phyloP scores from a whole-genome alignment of 1,139 yeast genomes.

The Suhomyces maxii region DNA sequence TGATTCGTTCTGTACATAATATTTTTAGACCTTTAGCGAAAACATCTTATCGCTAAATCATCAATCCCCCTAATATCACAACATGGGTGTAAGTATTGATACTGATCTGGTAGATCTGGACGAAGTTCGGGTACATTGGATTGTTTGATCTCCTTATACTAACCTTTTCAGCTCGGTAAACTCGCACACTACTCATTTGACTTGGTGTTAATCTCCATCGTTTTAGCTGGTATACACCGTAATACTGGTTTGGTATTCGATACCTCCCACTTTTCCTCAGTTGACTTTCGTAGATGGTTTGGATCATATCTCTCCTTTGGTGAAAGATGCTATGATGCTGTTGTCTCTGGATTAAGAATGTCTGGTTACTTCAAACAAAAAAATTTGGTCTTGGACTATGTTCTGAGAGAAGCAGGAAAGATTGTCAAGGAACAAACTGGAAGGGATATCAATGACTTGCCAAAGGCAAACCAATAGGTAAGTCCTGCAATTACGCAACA shows the following conservation, averaged over 20 bases:
- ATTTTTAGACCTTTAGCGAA: background rate
- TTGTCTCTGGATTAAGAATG: constrained; percentile 37
- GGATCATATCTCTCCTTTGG: constrained; percentile 55
- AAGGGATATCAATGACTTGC: constrained; percentile 27
- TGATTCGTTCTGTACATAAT: background rate
- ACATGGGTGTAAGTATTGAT: constrained; percentile 13
- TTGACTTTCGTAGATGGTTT: constrained; percentile 56
- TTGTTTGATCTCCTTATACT: constrained; percentile 2
- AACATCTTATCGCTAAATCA: background rate
- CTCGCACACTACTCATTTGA: constrained; percentile 59
- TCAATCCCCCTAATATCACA: background rate
- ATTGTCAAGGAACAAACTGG: constrained; percentile 37
- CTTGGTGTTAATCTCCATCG: constrained; percentile 57
- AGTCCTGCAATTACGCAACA: background rate
- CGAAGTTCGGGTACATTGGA: too few species aligned
- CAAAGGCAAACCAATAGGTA: constrained; percentile 9
- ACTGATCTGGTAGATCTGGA: background rate
- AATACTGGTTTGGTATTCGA: constrained; percentile 60
- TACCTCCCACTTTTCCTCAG: constrained; percentile 45
- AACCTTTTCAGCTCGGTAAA: constrained; percentile 45
- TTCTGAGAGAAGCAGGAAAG: constrained; percentile 33
- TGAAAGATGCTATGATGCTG: constrained; percentile 50
- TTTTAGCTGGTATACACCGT: constrained; percentile 65
- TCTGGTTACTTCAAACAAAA: constrained; percentile 49
- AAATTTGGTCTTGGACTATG: constrained; percentile 39